A percentile compares a stretch with the other conserved stretches of the same genome.
Evolutionary conservation across 2,329 filamentous ascomycete genomes (phyloP).

Genomic region (Lasiodiplodia theobromae): DNA sequence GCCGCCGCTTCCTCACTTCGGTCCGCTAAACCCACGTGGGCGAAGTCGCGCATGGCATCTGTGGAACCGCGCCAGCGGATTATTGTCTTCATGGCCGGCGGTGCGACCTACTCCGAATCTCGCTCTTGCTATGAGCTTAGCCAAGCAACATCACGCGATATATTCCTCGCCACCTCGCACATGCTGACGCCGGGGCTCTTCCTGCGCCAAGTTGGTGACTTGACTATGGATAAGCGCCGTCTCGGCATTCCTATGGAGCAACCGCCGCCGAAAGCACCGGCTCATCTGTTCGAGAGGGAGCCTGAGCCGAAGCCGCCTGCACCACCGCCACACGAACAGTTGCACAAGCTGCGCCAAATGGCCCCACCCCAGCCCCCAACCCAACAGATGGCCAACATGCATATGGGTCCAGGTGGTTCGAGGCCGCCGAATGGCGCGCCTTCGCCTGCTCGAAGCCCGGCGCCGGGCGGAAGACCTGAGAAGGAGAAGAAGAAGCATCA

Average conservation of each 20-base stretch:
- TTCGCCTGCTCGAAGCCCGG: constrained; percentile 22
- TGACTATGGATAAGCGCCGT: constrained; percentile 75
- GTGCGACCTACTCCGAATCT: constrained; percentile 91
- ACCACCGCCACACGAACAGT: constrained; percentile 46
- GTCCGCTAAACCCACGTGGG: constrained; percentile 94
- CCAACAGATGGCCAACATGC: constrained; percentile 39
- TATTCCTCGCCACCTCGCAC: constrained; percentile 89
- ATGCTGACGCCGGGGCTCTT: constrained; percentile 90
- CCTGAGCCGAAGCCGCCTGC: constrained; percentile 63
- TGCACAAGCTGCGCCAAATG: constrained; percentile 30
- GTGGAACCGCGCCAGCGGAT: constrained; percentile 87
- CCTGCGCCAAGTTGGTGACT: constrained; percentile 80
- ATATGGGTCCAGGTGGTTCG: constrained; percentile 20
- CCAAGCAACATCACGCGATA: constrained; percentile 73
- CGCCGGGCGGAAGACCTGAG: constrained; percentile 42
- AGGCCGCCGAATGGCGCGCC: constrained; percentile 25
- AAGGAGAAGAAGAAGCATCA: constrained; percentile 66
- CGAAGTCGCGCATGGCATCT: constrained; percentile 75
- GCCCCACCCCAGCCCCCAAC: constrained; percentile 43
- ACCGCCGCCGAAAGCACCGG: constrained; percentile 81
- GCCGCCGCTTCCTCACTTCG: constrained; percentile 72
- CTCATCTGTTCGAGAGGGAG: constrained; percentile 82
- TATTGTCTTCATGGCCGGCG: constrained; percentile 93
- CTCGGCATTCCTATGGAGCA: constrained; percentile 83
- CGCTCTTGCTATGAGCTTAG: constrained; percentile 89